Base-by-base conservation (phyloP, 306 rosid species). In the Rosa rugosa region DNA sequence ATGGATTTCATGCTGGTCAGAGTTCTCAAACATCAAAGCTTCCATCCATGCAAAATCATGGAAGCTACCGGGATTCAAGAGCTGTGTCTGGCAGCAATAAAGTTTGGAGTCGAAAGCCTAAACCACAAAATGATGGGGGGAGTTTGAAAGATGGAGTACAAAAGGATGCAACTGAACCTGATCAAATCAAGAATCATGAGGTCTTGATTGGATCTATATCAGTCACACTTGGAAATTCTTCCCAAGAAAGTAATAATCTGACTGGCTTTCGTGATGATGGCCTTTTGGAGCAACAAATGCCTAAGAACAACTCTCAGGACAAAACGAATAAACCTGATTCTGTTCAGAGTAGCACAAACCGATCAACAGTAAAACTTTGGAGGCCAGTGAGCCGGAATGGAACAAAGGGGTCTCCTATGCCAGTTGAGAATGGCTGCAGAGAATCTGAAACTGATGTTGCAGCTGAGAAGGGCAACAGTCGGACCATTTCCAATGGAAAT, bases 181-280 rank as follows among this genome's bases (percentile, higher is more conserved):
- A 86, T 77, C 77, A 73, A 79, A 75, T 53, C 46, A 89, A 89
- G 82, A 83, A 85, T 65, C 80, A 74, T 42, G 91, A 90, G 85
- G 87, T 94, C 73, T 77, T 94, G 78, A 94, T 94, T 74, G 98
- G 98, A 77, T 94, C 98, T 46, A 88, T 94, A 75, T 44, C 94
- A 23, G 90, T 94, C 76, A 77, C 86, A 20, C 85, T 93, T 38
- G 81, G 85, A 76, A 84, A 86, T 81, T 77, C 84, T 86, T 69
- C 73, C 74, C 84, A 74, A 44, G 91, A 85, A 80, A 77, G 82
- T 74, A 81, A 73, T 23, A 53, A 75, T 72, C 71, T 45, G 64
- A 82, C 83, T 57, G 80, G 84, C 65, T 67, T 81, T 80, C 57
- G n/a, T 73, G 89, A 80, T 79, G 85, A 76, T 75, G 50, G 78